These are phyloP conservation scores for Trypanosoma mega DNA, from an alignment of 208 protist genomes.

Conservation along the genomic window DNA sequence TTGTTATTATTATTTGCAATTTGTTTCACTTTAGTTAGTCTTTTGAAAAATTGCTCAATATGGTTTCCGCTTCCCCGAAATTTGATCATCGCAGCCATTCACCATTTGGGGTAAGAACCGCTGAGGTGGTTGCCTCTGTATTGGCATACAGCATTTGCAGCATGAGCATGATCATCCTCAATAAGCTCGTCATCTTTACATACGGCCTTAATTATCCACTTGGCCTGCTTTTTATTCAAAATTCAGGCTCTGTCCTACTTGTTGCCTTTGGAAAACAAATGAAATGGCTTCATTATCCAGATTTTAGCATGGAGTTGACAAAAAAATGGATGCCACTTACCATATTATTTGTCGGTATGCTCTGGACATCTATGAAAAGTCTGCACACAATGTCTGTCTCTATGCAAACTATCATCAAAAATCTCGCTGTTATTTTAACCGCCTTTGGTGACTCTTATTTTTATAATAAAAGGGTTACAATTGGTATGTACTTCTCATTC, in stretches of 20 bases:
- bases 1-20: too few species aligned
- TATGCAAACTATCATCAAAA: constrained; percentile 85
- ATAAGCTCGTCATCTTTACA: constrained; percentile 78
- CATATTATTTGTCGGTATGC: constrained; percentile 79
- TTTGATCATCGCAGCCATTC: too few species aligned
- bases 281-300: constrained; percentile 49
- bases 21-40: too few species aligned
- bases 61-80: too few species aligned
- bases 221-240: constrained; percentile 73
- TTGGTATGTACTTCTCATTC: constrained; percentile 36
- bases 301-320: constrained; percentile 46
- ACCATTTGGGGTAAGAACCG: too few species aligned
- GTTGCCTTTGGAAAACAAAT: constrained; percentile 45
- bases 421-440: constrained; percentile 74
- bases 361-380: constrained; percentile 83
- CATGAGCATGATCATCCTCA: constrained; percentile 85
- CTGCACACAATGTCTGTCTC: constrained; percentile 82
- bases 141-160: constrained; percentile 71
- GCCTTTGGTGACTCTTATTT: constrained; percentile 77
- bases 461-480: constrained; percentile 55
- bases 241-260: constrained; percentile 56
- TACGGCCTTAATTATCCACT: constrained; percentile 72
- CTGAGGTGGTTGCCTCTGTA: constrained; percentile 42
- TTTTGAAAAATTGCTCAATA: too few species aligned
- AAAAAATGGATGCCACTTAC: constrained; percentile 73